phyloP scores from a whole-genome alignment of 352 stramenopile species.

The Globisporangium nunn region DNA sequence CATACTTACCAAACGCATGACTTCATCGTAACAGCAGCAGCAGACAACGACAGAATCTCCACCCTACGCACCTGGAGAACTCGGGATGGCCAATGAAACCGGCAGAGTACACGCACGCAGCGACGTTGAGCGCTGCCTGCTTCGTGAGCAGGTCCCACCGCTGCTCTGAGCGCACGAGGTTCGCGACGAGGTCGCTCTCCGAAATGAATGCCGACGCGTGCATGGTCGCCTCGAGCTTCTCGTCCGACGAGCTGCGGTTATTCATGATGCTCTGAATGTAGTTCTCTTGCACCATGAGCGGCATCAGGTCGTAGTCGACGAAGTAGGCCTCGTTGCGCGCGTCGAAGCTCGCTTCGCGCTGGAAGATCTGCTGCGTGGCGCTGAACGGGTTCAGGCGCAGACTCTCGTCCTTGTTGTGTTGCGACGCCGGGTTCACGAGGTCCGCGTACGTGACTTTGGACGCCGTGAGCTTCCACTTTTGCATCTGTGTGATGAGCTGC shows the following conservation, averaged over 20 bases:
- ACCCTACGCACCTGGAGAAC: constrained; percentile 75
- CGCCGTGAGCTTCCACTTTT: constrained; percentile 91
- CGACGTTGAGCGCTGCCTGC: constrained; percentile 88
- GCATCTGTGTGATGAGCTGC: constrained; percentile 94
- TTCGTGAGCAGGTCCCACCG: constrained; percentile 95
- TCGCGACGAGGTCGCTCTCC: constrained; percentile 77
- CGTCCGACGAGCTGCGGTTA: constrained; percentile 48
- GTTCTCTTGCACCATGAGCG: constrained; percentile 93
- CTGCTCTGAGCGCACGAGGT: constrained; percentile 75
- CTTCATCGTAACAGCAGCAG: constrained; percentile 4
- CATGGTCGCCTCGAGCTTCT: constrained; percentile 80
- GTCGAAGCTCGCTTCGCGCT: constrained; percentile 68
- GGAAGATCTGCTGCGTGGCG: constrained; percentile 90
- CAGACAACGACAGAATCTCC: constrained; percentile 8
- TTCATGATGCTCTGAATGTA: constrained; percentile 83
- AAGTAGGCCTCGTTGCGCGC: constrained; percentile 97
- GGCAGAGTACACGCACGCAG: constrained; percentile 69
- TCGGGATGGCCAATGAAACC: constrained; percentile 87
- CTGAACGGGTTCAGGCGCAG: constrained; percentile 94
- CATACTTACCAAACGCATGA: not conserved
- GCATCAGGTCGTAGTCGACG: constrained; percentile 97
- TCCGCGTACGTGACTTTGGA: constrained; percentile 84
- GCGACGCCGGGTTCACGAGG: constrained; percentile 65
- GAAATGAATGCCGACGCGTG: constrained; percentile 90
- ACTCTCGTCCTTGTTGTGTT: constrained; percentile 91